phyloP scores from a whole-genome alignment of 768 basidiomycete genomes.

The Lactarius sanguifluus region DNA sequence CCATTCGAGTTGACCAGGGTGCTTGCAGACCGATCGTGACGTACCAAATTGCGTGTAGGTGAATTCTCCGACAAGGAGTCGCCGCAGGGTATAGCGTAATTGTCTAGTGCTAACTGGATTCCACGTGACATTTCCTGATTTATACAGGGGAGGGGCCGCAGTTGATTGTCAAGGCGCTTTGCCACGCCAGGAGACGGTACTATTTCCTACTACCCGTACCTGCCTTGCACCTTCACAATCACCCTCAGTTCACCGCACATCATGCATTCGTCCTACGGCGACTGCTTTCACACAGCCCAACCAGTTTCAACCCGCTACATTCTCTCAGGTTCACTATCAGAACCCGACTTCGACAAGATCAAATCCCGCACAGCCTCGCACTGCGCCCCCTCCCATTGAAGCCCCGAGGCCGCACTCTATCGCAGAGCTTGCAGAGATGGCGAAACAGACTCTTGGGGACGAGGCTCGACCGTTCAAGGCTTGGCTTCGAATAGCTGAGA shows the following conservation, averaged over 20 bases:
- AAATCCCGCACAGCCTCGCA: constrained; percentile 19
- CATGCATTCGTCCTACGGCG: constrained; percentile 17
- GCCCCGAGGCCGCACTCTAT: constrained; percentile 49
- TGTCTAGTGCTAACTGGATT: not conserved
- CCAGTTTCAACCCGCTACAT: constrained; percentile 23
- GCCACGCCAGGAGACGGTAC: constrained; percentile 3
- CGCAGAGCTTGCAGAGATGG: constrained; percentile 61
- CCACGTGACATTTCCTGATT: constrained; percentile 25
- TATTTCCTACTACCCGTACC: not conserved
- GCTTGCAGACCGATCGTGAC: constrained; percentile 19
- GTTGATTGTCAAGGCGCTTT: not conserved
- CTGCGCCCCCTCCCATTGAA: not conserved
- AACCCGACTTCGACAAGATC: constrained; percentile 18
- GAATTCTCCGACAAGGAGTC: constrained; percentile 5
- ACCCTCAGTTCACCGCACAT: constrained; percentile 7
- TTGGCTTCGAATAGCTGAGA: constrained; percentile 65
- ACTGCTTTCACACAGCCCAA: constrained; percentile 13
- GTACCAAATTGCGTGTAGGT: constrained; percentile 10
- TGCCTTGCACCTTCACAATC: not conserved
- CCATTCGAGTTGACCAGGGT: not conserved
- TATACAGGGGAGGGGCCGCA: not conserved
- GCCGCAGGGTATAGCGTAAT: constrained; percentile 13
- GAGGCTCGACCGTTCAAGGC: constrained; percentile 60
- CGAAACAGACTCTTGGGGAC: constrained; percentile 57
- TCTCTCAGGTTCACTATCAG: constrained; percentile 20